A percentile compares a stretch with the other conserved stretches of the same genome.
Evolutionary conservation across 2,329 filamentous ascomycete species (phyloP).

Genomic region (Ophiostoma pallidulum): DNA sequence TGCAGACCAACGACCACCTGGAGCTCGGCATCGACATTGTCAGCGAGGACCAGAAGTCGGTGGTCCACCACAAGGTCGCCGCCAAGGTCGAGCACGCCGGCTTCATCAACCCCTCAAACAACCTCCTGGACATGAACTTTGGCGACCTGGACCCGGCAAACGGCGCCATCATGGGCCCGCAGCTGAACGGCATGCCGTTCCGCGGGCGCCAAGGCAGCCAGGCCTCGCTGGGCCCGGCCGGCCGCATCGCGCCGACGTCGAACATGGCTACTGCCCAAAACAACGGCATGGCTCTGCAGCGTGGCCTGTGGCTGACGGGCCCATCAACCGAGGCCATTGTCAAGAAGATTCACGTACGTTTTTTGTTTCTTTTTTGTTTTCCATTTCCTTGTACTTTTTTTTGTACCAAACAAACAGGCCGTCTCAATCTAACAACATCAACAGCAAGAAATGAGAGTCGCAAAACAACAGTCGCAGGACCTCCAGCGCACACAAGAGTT

Average conservation of each 20-base stretch:
- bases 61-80: conserved; percentile 96
- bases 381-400: no score
- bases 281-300: conserved; percentile 59
- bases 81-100: conserved; percentile 95
- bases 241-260: conserved; percentile 47
- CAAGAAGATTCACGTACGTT: conserved; percentile 69
- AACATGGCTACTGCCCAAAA: conserved; percentile 39
- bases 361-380: background rate
- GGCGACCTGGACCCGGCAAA: conserved; percentile 81
- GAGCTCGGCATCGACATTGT: conserved; percentile 98
- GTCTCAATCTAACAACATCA: background rate
- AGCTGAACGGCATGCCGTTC: conserved; percentile 53
- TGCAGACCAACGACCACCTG: conserved; percentile 82
- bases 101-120: conserved; percentile 63
- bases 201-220: conserved; percentile 62
- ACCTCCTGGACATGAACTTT: conserved; percentile 80
- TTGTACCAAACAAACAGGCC: no score
- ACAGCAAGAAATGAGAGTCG: conserved; percentile 82
- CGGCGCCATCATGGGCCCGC: conserved; percentile 59
- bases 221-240: conserved; percentile 51
- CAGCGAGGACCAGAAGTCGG: conserved; percentile 95
- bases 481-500: conserved; percentile 75
- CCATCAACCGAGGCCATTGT: conserved; percentile 92
- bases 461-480: conserved; percentile 79
- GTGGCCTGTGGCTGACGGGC: conserved; percentile 78